Conservation (phyloP, 345 rosid species). For the Gossypioides kirkii region DNA sequence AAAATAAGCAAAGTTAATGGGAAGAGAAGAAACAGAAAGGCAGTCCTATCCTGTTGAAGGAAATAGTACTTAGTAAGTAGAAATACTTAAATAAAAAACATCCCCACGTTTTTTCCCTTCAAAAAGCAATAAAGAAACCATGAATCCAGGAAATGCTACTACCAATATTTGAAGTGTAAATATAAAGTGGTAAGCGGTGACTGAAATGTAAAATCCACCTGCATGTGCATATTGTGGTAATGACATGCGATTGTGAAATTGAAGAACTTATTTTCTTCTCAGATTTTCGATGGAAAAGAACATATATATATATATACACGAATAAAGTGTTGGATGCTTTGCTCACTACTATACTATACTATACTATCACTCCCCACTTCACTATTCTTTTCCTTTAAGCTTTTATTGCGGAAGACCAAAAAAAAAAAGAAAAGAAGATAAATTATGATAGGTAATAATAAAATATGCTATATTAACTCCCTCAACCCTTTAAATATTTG, state of each 20-base stretch:
- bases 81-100: neutral
- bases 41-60: conserved; percentile 84
- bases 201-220: neutral
- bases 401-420: neutral
- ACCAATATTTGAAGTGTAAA: neutral
- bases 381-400: too few species aligned
- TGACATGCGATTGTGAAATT: neutral
- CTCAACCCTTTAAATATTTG: too few species aligned
- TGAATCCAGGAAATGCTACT: neutral
- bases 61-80: neutral
- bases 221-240: neutral
- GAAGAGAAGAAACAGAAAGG: conserved; percentile 85
- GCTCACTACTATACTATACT: neutral
- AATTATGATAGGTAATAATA: too few species aligned
- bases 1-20: conserved; percentile 67
- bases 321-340: neutral
- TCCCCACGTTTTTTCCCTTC: neutral
- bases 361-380: neutral
- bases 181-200: neutral
- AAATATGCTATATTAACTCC: too few species aligned
- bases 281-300: neutral
- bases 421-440: neutral
- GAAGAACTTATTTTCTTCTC: conserved; percentile 5
- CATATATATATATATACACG: too few species aligned
- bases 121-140: neutral